A percentile compares a stretch with the other conserved stretches of the same genome.
Evolutionary conservation across 495 filamentous ascomycete genomes (phyloP).

Genomic region (Penicillium manginii): DNA sequence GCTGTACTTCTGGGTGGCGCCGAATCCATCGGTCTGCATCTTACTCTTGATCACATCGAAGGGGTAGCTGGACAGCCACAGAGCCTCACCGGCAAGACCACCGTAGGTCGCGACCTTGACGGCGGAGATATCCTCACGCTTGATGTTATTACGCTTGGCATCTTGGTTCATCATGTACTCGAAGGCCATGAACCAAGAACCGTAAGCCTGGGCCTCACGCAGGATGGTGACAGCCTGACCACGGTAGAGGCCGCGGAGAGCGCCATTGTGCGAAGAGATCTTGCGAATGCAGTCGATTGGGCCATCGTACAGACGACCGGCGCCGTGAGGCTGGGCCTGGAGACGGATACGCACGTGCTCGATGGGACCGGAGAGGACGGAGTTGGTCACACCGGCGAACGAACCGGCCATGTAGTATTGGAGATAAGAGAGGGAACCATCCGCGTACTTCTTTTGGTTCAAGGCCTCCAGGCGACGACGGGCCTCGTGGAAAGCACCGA

Average conservation of each 20-base stretch:
- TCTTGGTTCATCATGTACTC: conserved; percentile 96
- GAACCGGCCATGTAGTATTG: conserved; percentile 93
- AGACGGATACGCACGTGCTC: conserved; percentile 98
- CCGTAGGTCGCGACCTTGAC: conserved; percentile 91
- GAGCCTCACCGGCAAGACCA: conserved; percentile 87
- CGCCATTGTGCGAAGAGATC: conserved; percentile 67
- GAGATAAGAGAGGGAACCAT: conserved; percentile 64
- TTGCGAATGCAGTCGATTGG: conserved; percentile 90
- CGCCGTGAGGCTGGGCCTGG: conserved; percentile 93
- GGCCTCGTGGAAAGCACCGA: conserved; percentile 94
- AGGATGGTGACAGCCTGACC: conserved; percentile 83
- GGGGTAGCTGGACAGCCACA: conserved; percentile 93
- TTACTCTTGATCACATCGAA: conserved; percentile 98
- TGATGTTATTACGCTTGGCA: conserved; percentile 71
- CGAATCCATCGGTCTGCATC: conserved; percentile 97
- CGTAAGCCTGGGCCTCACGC: conserved; percentile 93
- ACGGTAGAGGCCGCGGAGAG: conserved; percentile 77
- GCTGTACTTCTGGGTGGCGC: conserved; percentile 67
- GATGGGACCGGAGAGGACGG: conserved; percentile 85
- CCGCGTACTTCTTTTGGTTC: conserved; percentile 60
- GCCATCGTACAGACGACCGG: conserved; percentile 74
- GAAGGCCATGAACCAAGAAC: conserved; percentile 91
- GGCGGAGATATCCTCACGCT: conserved; percentile 74
- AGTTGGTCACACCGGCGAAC: conserved; percentile 91
- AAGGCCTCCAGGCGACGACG: conserved; percentile 79